Percentiles rank a stretch among this genome's conserved stretches.
phyloP scores from a whole-genome alignment of 805 yeast genomes.

The Diddensiella caesifluorescens region DNA sequence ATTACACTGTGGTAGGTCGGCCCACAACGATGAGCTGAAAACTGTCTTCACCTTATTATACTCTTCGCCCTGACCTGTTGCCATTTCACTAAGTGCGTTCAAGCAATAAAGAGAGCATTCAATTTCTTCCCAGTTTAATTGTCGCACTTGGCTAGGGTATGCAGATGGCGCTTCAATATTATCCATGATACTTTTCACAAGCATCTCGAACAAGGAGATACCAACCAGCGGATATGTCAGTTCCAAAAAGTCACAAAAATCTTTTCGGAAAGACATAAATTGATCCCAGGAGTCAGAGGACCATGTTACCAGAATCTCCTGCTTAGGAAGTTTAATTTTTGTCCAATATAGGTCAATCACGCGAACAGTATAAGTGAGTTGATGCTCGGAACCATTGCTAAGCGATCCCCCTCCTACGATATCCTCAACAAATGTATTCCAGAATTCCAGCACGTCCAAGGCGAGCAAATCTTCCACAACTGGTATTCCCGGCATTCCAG shows the following conservation, averaged over 20 bases:
- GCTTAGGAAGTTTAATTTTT: conserved; percentile 45
- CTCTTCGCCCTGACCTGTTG: conserved; percentile 35
- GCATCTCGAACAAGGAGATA: conserved; percentile 40
- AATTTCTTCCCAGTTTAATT: conserved; percentile 37
- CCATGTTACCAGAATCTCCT: conserved; percentile 23
- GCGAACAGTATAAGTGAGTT: conserved; percentile 32
- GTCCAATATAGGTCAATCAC: conserved; percentile 63
- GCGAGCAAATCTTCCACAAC: conserved; percentile 29
- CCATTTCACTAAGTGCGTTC: conserved; percentile 50
- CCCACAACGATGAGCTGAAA: conserved; percentile 30
- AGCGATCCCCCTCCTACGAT: conserved; percentile 30
- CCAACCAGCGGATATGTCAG: conserved; percentile 63
- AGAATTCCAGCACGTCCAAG: conserved; percentile 30
- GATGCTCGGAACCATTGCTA: conserved; percentile 3
- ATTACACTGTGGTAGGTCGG: conserved; percentile 23
- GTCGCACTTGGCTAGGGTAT: neutral
- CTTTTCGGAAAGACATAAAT: conserved; percentile 63
- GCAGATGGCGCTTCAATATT: conserved; percentile 5
- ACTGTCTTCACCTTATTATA: conserved; percentile 25
- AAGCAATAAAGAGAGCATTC: conserved; percentile 62
- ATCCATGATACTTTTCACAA: conserved; percentile 28
- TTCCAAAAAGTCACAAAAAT: conserved; percentile 74
- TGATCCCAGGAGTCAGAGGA: conserved; percentile 42
- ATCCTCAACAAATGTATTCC: conserved; percentile 32
- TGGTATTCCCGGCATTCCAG: conserved; percentile 16